phyloP scores from a whole-genome alignment of 768 basidiomycete genomes.

The Russula virescens region DNA sequence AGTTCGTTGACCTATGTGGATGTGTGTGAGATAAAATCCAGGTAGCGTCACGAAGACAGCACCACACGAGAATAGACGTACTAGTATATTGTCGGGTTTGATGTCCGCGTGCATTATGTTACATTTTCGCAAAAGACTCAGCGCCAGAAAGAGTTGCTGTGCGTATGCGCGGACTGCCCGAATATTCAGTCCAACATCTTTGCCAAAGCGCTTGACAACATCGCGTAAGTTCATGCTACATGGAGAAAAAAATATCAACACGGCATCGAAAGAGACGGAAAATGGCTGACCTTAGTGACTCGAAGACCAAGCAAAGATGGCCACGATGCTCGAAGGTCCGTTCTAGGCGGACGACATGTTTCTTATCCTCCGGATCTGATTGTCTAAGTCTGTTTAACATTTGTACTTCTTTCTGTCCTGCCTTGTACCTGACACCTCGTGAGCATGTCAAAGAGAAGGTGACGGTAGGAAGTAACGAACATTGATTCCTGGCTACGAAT shows the following conservation, averaged over 20 bases:
- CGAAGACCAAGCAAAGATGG: slow-evolving; percentile 94
- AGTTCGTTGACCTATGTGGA: slow-evolving; percentile 78
- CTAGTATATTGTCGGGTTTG: slow-evolving; percentile 97
- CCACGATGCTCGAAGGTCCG: slow-evolving; percentile 96
- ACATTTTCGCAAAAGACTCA: slow-evolving; percentile 79
- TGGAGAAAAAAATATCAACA: slow-evolving; percentile 11
- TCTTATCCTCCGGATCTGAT: slow-evolving; percentile 95
- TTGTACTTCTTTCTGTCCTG: slow-evolving; percentile 86
- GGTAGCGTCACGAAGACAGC: neutral
- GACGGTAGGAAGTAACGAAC: slow-evolving; percentile 43
- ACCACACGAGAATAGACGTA: slow-evolving; percentile 35
- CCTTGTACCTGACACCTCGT: slow-evolving; percentile 67
- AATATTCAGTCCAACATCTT: slow-evolving; percentile 94
- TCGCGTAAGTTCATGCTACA: slow-evolving; percentile 95
- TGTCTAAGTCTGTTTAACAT: slow-evolving; percentile 83
- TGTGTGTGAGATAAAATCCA: neutral
- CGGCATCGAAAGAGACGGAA: neutral
- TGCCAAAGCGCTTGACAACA: slow-evolving; percentile 96
- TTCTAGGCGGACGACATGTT: slow-evolving; percentile 90
- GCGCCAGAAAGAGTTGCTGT: slow-evolving; percentile 87
- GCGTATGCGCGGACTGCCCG: slow-evolving; percentile 98
- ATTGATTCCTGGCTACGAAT: slow-evolving; percentile 94
- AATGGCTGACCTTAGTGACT: slow-evolving; percentile 68
- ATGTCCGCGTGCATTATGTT: slow-evolving; percentile 98
- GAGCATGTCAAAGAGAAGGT: neutral